Percentiles rank a stretch among this genome's conserved stretches.
These are phyloP conservation scores for Colletotrichum liaoningense DNA, from an alignment of 2,329 filamentous ascomycete genomes.

Conservation along the genomic window DNA sequence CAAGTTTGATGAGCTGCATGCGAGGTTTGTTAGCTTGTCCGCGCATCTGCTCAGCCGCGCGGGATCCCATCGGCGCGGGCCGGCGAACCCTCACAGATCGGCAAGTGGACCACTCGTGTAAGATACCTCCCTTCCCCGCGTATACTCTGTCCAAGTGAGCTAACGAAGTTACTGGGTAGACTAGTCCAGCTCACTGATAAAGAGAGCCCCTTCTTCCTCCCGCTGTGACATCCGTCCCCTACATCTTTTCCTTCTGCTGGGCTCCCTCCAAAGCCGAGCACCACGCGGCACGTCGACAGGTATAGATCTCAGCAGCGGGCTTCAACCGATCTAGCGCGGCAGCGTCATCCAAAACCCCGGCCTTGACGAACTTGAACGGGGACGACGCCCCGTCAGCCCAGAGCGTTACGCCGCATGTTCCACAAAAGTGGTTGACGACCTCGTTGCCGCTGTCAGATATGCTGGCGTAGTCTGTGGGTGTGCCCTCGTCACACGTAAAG, in stretches of 20 bases:
- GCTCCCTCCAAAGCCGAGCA: background rate
- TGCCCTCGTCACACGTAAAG: background rate
- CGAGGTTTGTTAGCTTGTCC: too few relatives aligned
- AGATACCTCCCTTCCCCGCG: too few relatives aligned
- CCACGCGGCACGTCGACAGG: background rate
- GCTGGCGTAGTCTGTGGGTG: background rate
- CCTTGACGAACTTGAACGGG: slow-evolving; percentile 15
- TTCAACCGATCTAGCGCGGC: background rate
- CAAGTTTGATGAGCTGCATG: too few relatives aligned
- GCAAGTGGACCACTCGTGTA: too few relatives aligned
- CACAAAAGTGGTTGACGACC: slow-evolving; percentile 20
- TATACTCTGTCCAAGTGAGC: too few relatives aligned
- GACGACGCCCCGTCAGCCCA: slow-evolving; percentile 7
- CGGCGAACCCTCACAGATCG: too few relatives aligned
- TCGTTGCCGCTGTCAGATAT: slow-evolving; percentile 16
- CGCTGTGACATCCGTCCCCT: too few relatives aligned
- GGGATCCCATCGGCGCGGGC: too few relatives aligned
- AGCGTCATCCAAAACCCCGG: background rate
- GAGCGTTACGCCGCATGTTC: slow-evolving; percentile 6
- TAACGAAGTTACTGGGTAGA: too few relatives aligned
- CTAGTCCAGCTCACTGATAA: too few relatives aligned
- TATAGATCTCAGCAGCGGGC: slow-evolving; percentile 19
- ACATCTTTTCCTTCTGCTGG: background rate
- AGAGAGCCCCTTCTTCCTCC: too few relatives aligned
- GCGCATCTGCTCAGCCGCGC: too few relatives aligned